These are phyloP conservation scores for Bolboschoenus planiculmis DNA, from an alignment of 176 grass and related monocot species.

Conservation along the genomic window DNA sequence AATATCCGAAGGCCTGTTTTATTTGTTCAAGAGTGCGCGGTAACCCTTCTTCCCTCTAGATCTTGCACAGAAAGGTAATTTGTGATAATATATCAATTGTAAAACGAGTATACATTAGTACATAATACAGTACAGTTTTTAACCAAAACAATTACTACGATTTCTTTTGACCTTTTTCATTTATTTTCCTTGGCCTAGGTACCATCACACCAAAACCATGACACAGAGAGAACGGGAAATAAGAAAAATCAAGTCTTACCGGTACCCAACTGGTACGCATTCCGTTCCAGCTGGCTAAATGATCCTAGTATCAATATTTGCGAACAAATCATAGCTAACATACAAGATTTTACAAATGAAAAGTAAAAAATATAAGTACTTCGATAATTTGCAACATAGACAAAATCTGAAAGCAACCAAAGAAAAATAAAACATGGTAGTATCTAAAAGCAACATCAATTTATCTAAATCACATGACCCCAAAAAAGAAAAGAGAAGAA, in stretches of 20 bases:
- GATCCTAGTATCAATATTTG: neutral
- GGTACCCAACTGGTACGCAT: neutral
- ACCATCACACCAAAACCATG: neutral
- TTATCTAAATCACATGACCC: conserved; percentile 14
- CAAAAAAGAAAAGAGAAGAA: neutral
- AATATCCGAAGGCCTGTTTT: neutral
- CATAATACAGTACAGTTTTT: neutral
- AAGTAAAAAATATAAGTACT: neutral
- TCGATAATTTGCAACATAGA: neutral
- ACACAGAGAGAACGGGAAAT: neutral
- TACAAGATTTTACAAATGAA: conserved; percentile 6
- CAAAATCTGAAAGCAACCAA: conserved; percentile 20
- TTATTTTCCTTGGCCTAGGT: neutral
- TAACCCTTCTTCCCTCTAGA: neutral
- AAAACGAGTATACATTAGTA: neutral
- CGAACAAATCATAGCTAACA: neutral
- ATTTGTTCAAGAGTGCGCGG: neutral
- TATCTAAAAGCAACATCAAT: conserved; percentile 12
- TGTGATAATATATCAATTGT: neutral
- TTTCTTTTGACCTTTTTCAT: neutral
- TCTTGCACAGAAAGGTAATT: neutral
- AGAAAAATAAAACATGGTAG: neutral
- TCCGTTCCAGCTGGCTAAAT: neutral
- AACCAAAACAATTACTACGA: neutral
- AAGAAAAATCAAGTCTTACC: neutral